Base-by-base conservation (phyloP, 2,329 filamentous ascomycete genomes). In the Westerdykella sp. region DNA sequence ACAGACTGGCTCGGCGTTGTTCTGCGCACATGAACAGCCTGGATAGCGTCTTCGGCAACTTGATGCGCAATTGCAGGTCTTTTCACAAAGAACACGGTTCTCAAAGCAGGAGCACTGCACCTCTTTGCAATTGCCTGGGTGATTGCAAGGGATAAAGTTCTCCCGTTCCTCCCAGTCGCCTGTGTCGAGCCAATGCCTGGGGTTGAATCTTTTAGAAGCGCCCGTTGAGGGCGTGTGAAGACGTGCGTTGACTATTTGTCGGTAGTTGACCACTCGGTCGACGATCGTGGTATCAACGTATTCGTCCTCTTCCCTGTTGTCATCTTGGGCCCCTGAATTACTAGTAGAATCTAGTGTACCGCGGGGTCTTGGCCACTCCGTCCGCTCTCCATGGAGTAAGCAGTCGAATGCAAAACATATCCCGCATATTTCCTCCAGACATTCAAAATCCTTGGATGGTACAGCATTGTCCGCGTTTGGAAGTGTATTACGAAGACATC, bases 21-120 rank as follows among this genome's bases (percentile, higher is more conserved):
- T 45, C 15, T 46, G 49, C 5, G 55, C 44, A 43, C 72, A 73
- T 21, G 39, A 54, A 51, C 72, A 74, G 7, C 72, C 72, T 40
- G 56, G 56, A 46, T 68, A 73, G 16, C 69, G 68, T n/a, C 69
- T 55, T 10, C 78, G 78, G 42, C 84, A 85, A 6, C 69, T 69
- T 1, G 69, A 68, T 39, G 80, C 71, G 56, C 86, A 91, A 2
- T 73, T 74, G 57, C 86, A 91, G 47, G 80, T 81, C 51, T 84
- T 84, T 51, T 90, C 85, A 57, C 86, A 91, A 14, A 84, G 73
- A 15, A 87, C 69, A 13, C 74, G 73, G 9, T 76, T 71, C 38
- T 73, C 64, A 13, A 78, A 80, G 56, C 86, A 91, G 2, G 74
- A 69, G 53, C 86, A 91, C 14, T 68, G 55, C 11, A 62, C 67